phyloP scores from a whole-genome alignment of 2,329 filamentous ascomycete species.

The Achaetomium macrosporum region DNA sequence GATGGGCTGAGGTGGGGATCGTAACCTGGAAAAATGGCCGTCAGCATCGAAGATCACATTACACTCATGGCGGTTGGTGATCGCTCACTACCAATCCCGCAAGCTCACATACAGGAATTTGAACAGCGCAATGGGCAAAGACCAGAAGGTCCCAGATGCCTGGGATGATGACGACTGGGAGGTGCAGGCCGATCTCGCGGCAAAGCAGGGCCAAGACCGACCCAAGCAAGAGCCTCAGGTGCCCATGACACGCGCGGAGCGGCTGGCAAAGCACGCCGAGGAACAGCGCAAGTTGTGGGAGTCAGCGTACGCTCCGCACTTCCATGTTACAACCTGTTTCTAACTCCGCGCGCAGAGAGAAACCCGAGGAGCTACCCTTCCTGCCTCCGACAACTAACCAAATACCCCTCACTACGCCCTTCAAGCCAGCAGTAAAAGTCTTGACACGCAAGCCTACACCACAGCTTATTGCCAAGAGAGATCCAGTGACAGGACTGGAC shows the following conservation, averaged over 20 bases:
- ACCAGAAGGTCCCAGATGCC: slow-evolving; percentile 59
- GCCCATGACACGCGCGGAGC: slow-evolving; percentile 65
- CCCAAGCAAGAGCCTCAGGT: slow-evolving; percentile 34
- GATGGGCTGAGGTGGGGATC: too few species aligned
- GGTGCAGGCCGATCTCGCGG: slow-evolving; percentile 58
- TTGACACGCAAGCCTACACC: slow-evolving; percentile 73
- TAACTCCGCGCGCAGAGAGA: slow-evolving; percentile 50
- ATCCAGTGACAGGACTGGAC: slow-evolving; percentile 45
- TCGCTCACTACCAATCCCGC: neutral
- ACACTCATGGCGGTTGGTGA: too few species aligned
- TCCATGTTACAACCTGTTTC: neutral
- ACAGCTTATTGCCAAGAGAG: slow-evolving; percentile 52
- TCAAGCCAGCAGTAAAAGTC: slow-evolving; percentile 78
- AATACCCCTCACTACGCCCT: slow-evolving; percentile 59
- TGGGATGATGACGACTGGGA: slow-evolving; percentile 90
- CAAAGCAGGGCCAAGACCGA: slow-evolving; percentile 30
- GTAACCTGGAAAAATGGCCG: too few species aligned
- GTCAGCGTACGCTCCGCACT: slow-evolving; percentile 60
- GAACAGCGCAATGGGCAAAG: slow-evolving; percentile 39
- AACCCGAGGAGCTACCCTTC: slow-evolving; percentile 68
- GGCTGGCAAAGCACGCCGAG: slow-evolving; percentile 73
- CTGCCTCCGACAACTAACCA: slow-evolving; percentile 45
- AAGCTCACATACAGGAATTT: neutral
- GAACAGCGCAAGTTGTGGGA: slow-evolving; percentile 84
- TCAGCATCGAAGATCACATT: too few species aligned